Evolutionary conservation across 805 yeast species (phyloP).

Genomic region (Danielia oregonensis): DNA sequence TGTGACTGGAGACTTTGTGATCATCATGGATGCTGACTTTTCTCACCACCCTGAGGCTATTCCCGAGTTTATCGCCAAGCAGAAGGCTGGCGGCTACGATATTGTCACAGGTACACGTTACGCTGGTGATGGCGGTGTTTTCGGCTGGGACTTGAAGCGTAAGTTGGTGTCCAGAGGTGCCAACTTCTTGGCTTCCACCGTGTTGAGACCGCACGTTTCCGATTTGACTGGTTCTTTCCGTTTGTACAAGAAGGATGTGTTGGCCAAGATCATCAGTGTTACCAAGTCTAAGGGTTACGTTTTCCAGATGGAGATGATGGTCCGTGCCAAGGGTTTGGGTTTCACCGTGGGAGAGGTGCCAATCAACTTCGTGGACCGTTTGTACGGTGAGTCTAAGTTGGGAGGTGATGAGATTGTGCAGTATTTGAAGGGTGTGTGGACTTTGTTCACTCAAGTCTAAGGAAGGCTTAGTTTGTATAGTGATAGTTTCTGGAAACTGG

Average conservation of each 20-base stretch:
- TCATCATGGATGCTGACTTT: slow-evolving; percentile 83
- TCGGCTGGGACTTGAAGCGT: slow-evolving; percentile 80
- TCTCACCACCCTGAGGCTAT: slow-evolving; percentile 80
- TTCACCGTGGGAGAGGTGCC: slow-evolving; percentile 76
- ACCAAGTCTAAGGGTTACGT: slow-evolving; percentile 78
- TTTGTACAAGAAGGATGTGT: slow-evolving; percentile 65
- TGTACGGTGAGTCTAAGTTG: slow-evolving; percentile 73
- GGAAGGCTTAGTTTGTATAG: too few relatives aligned
- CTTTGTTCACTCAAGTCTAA: slow-evolving; percentile 58
- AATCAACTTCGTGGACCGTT: slow-evolving; percentile 71
- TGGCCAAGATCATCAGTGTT: slow-evolving; percentile 60
- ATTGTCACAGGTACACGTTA: slow-evolving; percentile 64
- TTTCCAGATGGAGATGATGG: slow-evolving; percentile 88
- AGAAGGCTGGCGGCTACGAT: slow-evolving; percentile 47
- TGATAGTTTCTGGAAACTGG: too few relatives aligned
- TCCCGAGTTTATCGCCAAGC: slow-evolving; percentile 69
- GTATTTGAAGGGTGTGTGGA: slow-evolving; percentile 74
- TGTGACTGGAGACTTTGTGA: slow-evolving; percentile 70
- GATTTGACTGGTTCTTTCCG: slow-evolving; percentile 78
- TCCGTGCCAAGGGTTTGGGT: slow-evolving; percentile 72
- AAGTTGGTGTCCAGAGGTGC: slow-evolving; percentile 78
- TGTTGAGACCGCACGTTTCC: slow-evolving; percentile 66
- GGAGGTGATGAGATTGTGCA: slow-evolving; percentile 82
- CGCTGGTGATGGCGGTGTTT: slow-evolving; percentile 79
- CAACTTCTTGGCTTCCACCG: slow-evolving; percentile 68